phyloP scores from a whole-genome alignment of 2,329 filamentous ascomycete species.

The Claviceps capensis region DNA sequence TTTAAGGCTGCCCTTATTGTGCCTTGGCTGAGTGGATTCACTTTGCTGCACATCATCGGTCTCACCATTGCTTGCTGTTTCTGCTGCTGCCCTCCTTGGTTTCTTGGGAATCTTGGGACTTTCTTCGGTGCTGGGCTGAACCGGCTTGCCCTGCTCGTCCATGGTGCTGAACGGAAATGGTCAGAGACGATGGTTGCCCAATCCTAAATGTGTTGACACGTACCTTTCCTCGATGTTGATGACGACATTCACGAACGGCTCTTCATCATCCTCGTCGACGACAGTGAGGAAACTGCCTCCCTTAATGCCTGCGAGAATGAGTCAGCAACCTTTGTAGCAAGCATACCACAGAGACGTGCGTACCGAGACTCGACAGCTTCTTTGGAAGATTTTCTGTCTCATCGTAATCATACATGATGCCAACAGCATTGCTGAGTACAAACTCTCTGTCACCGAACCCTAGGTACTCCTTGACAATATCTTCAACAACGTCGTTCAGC shows the following conservation, averaged over 20 bases:
- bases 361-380: slow-evolving; percentile 64
- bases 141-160: slow-evolving; percentile 36
- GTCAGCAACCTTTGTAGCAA: neutral
- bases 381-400: slow-evolving; percentile 75
- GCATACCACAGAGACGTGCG: slow-evolving; percentile 7
- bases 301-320: slow-evolving; percentile 44
- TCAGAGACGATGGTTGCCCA: neutral
- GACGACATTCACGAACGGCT: slow-evolving; percentile 66
- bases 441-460: slow-evolving; percentile 70
- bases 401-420: slow-evolving; percentile 80
- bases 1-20: slow-evolving; percentile 26
- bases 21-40: slow-evolving; percentile 27
- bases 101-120: slow-evolving; percentile 38
- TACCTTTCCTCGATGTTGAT: slow-evolving; percentile 54
- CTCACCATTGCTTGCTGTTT: slow-evolving; percentile 25
- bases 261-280: slow-evolving; percentile 66
- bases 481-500: slow-evolving; percentile 64
- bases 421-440: slow-evolving; percentile 58
- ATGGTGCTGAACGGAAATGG: slow-evolving; percentile 25
- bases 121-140: slow-evolving; percentile 32
- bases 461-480: slow-evolving; percentile 54
- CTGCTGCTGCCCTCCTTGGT: slow-evolving; percentile 26
- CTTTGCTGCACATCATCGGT: slow-evolving; percentile 22
- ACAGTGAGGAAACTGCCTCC: slow-evolving; percentile 67
- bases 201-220: slow-evolving; percentile 12